Base-by-base conservation (phyloP, 129 eudicot species). In the Tagetes patula region DNA sequence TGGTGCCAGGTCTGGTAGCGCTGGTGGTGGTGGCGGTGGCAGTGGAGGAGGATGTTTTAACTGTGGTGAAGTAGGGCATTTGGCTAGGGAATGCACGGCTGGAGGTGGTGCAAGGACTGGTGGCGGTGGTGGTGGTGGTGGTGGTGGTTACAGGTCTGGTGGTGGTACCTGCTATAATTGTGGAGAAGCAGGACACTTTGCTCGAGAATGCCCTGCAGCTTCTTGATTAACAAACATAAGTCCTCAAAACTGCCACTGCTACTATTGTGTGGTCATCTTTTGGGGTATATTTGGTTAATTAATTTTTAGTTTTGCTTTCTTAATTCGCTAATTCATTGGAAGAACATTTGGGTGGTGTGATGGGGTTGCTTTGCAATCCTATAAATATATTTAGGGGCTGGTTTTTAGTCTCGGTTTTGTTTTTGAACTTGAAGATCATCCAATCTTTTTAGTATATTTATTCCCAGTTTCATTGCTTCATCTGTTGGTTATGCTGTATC, bases 121-220 rank as follows among this genome's bases (percentile, higher is more conserved):
- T 9, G 81, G 73, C 34, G 84, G 84, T 0, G 81, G 87, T 5
- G 64, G 75, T 3, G 74, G 63, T 2, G 74, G 63, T 1, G 74
- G 73, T 1, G 73, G 59, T 2, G 52, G 66, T 48, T 20, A 20
- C 27, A 20, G 27, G 72, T 81, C 1, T 59, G 65, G 73, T 4
- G 72, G 74, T 27, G 87, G 82, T 67, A 65, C 48, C n/a, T 84
- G 83, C 53, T 82, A 31, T 64, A 74, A 74, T 8, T 85, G 86
- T 72, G 89, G 86, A 36, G 82, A 78, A 49, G 30, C 65, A 1
- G 92, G 92, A 0, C 92, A 87, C 56, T 81, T 87, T 52, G 92
- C 88, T n/a, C 71, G 92, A 54, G 88, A 87, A 13, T 87, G 92
- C 37, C 84, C 75, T 37, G 48, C 72, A 8, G 72, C 40, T 54